Evolutionary conservation across 176 grass and related monocot species (phyloP).

Genomic region (Musa schizocarpa): DNA sequence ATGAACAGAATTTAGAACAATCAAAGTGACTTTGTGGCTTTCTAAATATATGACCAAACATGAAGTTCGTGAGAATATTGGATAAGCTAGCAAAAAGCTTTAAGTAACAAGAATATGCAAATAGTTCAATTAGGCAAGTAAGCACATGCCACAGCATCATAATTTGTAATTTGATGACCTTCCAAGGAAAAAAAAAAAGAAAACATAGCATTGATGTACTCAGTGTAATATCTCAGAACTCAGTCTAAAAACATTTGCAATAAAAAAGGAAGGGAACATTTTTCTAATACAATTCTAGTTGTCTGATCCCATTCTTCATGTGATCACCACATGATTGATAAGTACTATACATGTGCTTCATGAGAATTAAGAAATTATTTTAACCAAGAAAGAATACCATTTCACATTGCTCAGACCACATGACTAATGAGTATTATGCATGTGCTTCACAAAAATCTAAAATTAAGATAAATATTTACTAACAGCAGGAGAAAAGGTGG

Average conservation of each 20-base stretch:
- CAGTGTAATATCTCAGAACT: not conserved
- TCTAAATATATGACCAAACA: no score
- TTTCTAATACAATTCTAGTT: not conserved
- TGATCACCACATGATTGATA: not conserved
- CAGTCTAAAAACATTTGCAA: not conserved
- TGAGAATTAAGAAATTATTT: not conserved
- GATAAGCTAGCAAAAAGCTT: no score
- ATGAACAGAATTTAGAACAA: no score
- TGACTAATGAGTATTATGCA: not conserved
- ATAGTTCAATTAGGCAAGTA: not conserved
- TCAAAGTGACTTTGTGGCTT: no score
- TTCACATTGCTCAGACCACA: not conserved
- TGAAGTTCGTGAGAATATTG: no score
- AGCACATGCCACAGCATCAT: not conserved
- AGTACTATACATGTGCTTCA: not conserved
- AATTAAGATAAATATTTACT: no score
- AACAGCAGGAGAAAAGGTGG: no score
- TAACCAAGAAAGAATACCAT: not conserved
- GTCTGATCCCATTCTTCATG: not conserved
- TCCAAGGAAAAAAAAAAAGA: not conserved
- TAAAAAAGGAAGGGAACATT: not conserved
- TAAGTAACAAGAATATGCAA: not conserved
- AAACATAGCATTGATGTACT: not conserved
- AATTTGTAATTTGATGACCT: not conserved
- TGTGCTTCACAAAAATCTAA: not conserved